Conservation (phyloP, 495 filamentous ascomycete species). For the Annulohypoxylon nitens region DNA sequence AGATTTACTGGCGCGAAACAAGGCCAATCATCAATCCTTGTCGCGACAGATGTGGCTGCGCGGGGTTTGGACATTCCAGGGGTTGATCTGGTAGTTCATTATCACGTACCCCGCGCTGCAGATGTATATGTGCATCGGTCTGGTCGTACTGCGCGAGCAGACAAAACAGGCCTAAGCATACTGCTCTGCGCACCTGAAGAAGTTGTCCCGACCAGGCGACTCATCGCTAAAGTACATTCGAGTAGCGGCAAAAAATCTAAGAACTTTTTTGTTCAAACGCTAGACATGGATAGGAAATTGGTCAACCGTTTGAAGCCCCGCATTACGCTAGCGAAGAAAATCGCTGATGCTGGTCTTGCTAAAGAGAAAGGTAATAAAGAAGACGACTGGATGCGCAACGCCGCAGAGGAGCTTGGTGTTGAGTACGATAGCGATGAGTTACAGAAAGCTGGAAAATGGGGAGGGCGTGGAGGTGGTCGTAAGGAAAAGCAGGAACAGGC, state of each 20-base stretch:
- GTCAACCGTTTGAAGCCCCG: conserved; percentile 80
- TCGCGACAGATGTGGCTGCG: conserved; percentile 97
- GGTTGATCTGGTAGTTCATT: conserved; percentile 90
- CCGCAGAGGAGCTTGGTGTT: conserved; percentile 93
- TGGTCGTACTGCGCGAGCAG: conserved; percentile 90
- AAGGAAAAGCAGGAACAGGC: conserved; percentile 81
- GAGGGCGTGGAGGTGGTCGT: conserved; percentile 75
- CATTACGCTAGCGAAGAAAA: conserved; percentile 79
- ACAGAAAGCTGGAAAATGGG: conserved; percentile 69
- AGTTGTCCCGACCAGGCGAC: conserved; percentile 81
- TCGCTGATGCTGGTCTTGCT: conserved; percentile 83
- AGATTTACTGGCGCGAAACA: conserved; percentile 78
- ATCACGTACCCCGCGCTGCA: conserved; percentile 91
- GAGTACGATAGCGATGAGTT: conserved; percentile 93
- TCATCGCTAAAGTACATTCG: conserved; percentile 88
- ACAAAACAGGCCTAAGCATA: conserved; percentile 80
- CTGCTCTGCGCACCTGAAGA: conserved; percentile 93
- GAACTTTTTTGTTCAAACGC: conserved; percentile 74
- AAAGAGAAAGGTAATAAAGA: conserved; percentile 88
- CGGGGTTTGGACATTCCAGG: conserved; percentile 93
- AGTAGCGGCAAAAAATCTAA: conserved; percentile 52
- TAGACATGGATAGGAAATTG: conserved; percentile 86
- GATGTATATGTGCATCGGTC: conserved; percentile 97
- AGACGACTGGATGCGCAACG: conserved; percentile 84
- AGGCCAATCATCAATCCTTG: conserved; percentile 73